A percentile compares a stretch with the other conserved stretches of the same genome.
Evolutionary conservation across 345 rosid genomes (phyloP).

Genomic region (Eucalyptus viminalis): DNA sequence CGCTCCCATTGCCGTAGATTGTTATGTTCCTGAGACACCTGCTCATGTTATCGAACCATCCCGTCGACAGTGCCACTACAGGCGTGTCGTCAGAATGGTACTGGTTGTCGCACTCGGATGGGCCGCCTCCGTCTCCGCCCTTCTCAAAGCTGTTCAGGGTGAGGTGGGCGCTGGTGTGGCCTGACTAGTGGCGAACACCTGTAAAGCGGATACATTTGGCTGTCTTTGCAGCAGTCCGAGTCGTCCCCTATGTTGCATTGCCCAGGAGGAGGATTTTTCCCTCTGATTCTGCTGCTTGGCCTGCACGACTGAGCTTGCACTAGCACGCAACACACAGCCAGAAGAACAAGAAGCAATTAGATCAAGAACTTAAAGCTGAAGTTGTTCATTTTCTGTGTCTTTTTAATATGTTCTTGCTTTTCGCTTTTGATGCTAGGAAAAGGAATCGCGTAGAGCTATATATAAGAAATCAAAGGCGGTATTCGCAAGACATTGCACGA

Average conservation of each 20-base stretch:
- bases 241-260: constrained; percentile 7
- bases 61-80: constrained; percentile 8
- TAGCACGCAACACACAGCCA: neutral
- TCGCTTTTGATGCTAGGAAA: neutral
- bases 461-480: neutral
- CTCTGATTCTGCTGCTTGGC: constrained; percentile 6
- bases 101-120: constrained; percentile 10
- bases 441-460: neutral
- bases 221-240: constrained; percentile 9
- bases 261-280: constrained; percentile 2
- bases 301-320: constrained; percentile 2
- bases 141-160: constrained; percentile 1
- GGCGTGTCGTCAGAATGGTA: neutral
- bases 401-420: neutral
- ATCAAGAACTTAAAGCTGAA: neutral
- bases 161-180: neutral
- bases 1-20: neutral
- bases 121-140: constrained; percentile 2
- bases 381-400: neutral
- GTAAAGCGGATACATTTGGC: constrained; percentile 1
- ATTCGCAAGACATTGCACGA: neutral
- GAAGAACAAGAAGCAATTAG: neutral
- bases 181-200: neutral
- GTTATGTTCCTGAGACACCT: constrained; percentile 2
- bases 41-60: constrained; percentile 3